Evolutionary conservation across 129 eudicot genomes (phyloP), one percentile per base, ranked within the genome.

Genomic region (Tagetes erecta): DNA sequence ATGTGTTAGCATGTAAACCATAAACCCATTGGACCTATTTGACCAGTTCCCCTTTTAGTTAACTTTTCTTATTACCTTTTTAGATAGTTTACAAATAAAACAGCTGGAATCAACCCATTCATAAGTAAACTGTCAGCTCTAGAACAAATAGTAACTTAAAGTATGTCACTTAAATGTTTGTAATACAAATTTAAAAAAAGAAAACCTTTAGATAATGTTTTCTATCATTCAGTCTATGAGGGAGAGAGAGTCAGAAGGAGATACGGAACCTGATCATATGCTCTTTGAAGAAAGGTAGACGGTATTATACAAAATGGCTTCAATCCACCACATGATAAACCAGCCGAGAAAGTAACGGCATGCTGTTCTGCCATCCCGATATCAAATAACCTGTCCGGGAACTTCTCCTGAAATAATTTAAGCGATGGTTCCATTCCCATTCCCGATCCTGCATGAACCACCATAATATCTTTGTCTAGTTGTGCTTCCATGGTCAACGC

Each of bases 291-390:
- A 74, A 87, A 92, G 20, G 98, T 84, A 44, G 98, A 89, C 37
- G 98, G 96, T 40, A 92, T 89, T 65, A 92, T 86, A 79, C 98
- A 92, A 49, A 92, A 92, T 0, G 98, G 98, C 78, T 89, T 92
- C 73, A 92, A 68, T 8, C 96, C 96, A 8, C 98, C 96, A 81
- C 98, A 84, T 2, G 96, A 75, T 63, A 92, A 83, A 74, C 98
- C 98, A 81, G 98, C 96, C 33, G 95, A 82, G 64, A 92, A 92
- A 68, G 98, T 92, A 11, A 92, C 95, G 0, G 98, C 98, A 80
- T 92, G 98, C 72, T 92, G 98, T 86, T 92, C 98, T 5, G 98
- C 98, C 94, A 92, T 89, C 69, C 98, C 98, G 35, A 92, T 92
- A 71, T 86, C 88, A 71, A 92, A 92, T 67, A 92, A 86, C 71